Evolutionary conservation across 208 protist species (phyloP).

Genomic region (Naegleria gruberi): DNA sequence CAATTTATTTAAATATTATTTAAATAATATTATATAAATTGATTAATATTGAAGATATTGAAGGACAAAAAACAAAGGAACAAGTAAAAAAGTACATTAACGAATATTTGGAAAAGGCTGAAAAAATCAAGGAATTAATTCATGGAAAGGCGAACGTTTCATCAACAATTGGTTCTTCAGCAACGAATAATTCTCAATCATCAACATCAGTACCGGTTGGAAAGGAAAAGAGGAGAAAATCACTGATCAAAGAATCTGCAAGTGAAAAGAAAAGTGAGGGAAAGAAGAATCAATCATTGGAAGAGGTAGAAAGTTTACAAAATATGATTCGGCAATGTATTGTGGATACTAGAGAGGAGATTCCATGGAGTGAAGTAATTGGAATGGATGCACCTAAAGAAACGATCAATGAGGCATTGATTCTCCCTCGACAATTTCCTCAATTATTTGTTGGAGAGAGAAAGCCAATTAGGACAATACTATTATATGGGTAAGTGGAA

Average conservation of each 20-base stretch:
- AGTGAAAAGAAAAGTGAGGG: not conserved
- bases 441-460: constrained; percentile 85
- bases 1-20: not conserved
- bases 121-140: not conserved
- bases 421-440: constrained; percentile 89
- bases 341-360: not conserved
- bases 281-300: not conserved
- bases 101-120: not conserved
- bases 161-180: not conserved
- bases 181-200: too few species aligned
- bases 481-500: constrained; percentile 65
- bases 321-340: not conserved
- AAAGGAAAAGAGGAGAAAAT: too few species aligned
- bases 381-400: constrained; percentile 88
- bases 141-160: not conserved
- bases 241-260: too few species aligned
- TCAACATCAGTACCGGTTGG: too few species aligned
- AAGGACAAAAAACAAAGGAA: not conserved
- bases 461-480: constrained; percentile 69
- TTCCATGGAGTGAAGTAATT: constrained; percentile 59
- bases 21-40: too few species aligned
- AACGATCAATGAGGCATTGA: constrained; percentile 89
- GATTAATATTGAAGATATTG: not conserved
- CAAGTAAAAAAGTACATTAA: not conserved
- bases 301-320: too few species aligned